Base-by-base conservation (phyloP, 2,329 filamentous ascomycete genomes). In the Penicillium vulpinum region DNA sequence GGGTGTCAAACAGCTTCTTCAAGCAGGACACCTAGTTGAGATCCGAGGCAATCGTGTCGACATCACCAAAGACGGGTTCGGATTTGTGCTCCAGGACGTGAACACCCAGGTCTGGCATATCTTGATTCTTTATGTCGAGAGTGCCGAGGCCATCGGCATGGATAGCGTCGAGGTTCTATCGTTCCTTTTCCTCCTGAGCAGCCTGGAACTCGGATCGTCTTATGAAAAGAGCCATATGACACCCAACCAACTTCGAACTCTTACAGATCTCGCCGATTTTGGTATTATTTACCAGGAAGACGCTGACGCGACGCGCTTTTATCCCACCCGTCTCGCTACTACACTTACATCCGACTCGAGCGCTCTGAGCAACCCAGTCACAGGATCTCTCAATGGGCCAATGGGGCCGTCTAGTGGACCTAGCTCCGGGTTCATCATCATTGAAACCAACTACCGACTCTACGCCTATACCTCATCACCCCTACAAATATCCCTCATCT, bases 91-190 rank as follows among this genome's bases (percentile, higher is more conserved):
- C 9, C 93, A 97, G 69, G 93, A 97, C 70, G 88, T 93, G 57
- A 97, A 97, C 73, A 92, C 93, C 0, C 94, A 99, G 74, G 92
- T 99, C 35, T 99, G 94, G 94, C 94, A 92, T 26, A 81, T 99
- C 45, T 81, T 99, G 35, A 88, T 99, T 29, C 87, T 97, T 31
- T 99, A 96, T 81, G 86, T 99, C 49, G 90, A 95, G 64, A 89
- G 91, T 59, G 89, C 89, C 43, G 88, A 91, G 65, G 79, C 81
- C 53, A 83, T 90, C 16, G 84, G 85, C 31, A 88, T 96, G 81
- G 91, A 96, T 64, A 88, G 89, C 57, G 92, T 96, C 46, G 94
- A 99, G 70, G 92, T 97, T 72, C 85, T 99, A 6, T 92, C 91
- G 7, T 99, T 99, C 73, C 86, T 99, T 65, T 97, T 99, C 75